Evolutionary conservation across 208 protist species (phyloP), one percentile per base, ranked within the genome.

Genomic region (Leishmania tarentolae): DNA sequence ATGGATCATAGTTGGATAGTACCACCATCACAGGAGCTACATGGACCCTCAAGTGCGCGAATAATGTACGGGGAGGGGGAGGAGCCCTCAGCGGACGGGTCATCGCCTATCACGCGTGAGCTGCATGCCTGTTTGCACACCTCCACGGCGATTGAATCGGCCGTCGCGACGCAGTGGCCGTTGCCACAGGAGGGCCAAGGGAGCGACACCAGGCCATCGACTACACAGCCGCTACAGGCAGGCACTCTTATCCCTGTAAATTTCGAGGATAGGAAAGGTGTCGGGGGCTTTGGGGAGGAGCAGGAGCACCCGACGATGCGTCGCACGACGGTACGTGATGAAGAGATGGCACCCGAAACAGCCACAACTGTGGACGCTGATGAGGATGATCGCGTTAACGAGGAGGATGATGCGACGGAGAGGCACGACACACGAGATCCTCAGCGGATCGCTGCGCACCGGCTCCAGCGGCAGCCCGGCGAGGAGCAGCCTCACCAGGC

Each of bases 361-460:
- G 40, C 74, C 19, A 77, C 74, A 21, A 77, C 74, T 40, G 56
- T 77, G 8, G 74, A 31, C 56, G 56, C 74, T 0, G 71, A 57
- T 59, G 59, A 63, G 44, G 65, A 42, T 0, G 37, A 72, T 72
- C 42, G 68, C 15, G 44, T 1, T 42, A 46, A 47, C 17, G 68
- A 44, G 40, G 65, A 47, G 6, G 68, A 24, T 35, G 42, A 3
- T 13, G 68, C 24, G 68, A 42, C 40, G 42, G 68, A 50, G 19
- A 24, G 40, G 9, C 8, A 19, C 24, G 24, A 15, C 5, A 21
- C 44, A 52, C 47, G 68, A 50, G n/a, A 24, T 31, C 28, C 24
- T 72, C 68, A 72, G 37, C 3, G 42, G 68, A 7, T n/a, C 21
- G 0, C 21, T 46, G 42, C 15, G 9, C 40, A 72, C 42, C 40